Conservation (phyloP, 345 rosid genomes). For the Citrus maxima region DNA sequence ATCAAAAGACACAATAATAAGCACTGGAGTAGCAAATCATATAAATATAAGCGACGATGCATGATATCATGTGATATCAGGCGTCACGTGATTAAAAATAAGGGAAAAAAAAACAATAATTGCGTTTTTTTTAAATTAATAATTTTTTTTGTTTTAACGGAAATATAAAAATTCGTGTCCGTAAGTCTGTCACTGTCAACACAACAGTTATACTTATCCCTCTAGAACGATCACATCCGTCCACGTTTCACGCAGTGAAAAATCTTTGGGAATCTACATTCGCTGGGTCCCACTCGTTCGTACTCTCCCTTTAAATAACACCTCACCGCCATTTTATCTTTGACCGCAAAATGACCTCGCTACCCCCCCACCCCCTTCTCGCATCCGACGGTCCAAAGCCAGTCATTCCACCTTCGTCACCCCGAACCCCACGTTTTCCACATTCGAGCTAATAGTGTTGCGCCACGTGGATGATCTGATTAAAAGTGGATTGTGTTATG, state of each 20-base stretch:
- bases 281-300: slow-evolving; percentile 16
- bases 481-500: slow-evolving; percentile 2
- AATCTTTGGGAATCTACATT: slow-evolving; percentile 23
- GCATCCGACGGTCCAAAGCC: slow-evolving; percentile 35
- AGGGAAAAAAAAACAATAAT: not conserved
- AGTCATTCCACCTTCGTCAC: not conserved
- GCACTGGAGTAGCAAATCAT: not conserved
- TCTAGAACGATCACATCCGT: slow-evolving; percentile 9
- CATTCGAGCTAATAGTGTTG: not conserved
- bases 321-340: not conserved
- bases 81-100: not conserved
- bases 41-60: not conserved
- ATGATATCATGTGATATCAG: not conserved
- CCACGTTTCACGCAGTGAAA: slow-evolving; percentile 20
- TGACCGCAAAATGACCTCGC: not conserved
- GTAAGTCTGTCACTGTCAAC: not conserved
- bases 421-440: not conserved
- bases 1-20: not conserved
- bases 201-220: slow-evolving; percentile 1
- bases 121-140: too few relatives aligned
- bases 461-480: slow-evolving; percentile 21
- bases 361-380: not conserved
- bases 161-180: slow-evolving; percentile 2
- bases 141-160: not conserved
- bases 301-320: not conserved